Conservation (phyloP, 2,329 filamentous ascomycete genomes). For the Colletotrichum euphorbiae region DNA sequence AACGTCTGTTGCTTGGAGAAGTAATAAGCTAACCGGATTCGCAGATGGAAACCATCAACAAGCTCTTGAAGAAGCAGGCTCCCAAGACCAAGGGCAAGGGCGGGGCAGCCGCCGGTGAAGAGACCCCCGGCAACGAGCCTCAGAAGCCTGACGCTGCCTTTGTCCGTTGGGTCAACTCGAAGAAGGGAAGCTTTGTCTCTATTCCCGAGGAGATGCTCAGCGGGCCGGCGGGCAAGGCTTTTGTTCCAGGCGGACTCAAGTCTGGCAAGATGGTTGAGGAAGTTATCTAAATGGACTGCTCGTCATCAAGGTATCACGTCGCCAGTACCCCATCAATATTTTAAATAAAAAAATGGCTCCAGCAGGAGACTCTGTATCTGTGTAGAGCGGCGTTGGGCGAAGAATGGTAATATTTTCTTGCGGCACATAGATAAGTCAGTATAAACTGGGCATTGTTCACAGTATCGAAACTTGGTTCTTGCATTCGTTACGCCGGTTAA, state of each 20-base stretch:
- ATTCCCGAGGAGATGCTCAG: slow-evolving; percentile 77
- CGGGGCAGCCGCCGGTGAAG: slow-evolving; percentile 56
- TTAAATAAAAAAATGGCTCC: too few species aligned
- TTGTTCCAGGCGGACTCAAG: slow-evolving; percentile 54
- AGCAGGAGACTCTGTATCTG: neutral
- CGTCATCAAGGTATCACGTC: too few species aligned
- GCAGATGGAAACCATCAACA: slow-evolving; percentile 92
- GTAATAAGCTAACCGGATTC: neutral
- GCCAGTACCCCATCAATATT: too few species aligned
- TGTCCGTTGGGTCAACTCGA: slow-evolving; percentile 77
- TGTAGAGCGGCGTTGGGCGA: slow-evolving; percentile 11
- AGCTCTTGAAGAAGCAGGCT: slow-evolving; percentile 86
- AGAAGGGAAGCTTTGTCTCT: slow-evolving; percentile 70
- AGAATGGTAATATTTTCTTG: neutral
- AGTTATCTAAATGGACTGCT: slow-evolving; percentile 53
- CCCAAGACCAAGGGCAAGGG: slow-evolving; percentile 75
- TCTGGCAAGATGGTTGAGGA: slow-evolving; percentile 66
- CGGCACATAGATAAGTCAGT: neutral
- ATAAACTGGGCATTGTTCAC: neutral
- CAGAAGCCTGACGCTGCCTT: slow-evolving; percentile 70
- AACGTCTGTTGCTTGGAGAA: neutral
- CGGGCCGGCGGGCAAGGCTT: slow-evolving; percentile 70
- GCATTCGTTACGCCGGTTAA: neutral
- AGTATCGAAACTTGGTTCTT: slow-evolving; percentile 2
- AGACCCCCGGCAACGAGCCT: slow-evolving; percentile 59